Percentiles rank a stretch among this genome's conserved stretches.
Evolutionary conservation across 192 early-diverging fungal species (phyloP).

Genomic region (Jimgerdemannia lactiflua): DNA sequence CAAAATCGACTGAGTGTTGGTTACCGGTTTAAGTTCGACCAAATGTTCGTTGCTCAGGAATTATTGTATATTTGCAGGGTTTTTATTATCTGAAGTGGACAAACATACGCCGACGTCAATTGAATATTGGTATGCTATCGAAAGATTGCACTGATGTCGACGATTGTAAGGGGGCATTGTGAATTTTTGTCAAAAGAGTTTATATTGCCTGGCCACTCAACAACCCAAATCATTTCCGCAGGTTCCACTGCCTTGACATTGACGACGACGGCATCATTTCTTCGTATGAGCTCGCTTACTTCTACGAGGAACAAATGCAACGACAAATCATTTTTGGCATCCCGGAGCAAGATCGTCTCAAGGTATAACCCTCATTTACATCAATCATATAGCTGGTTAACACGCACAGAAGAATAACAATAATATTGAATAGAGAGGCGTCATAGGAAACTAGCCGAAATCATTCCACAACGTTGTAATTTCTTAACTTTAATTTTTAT

Average conservation of each 20-base stretch:
- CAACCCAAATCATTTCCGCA: slow-evolving; percentile 39
- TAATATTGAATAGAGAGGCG: slow-evolving; percentile 4
- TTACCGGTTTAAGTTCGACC: too few relatives aligned
- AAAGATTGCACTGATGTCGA: too few relatives aligned
- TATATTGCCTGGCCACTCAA: neutral
- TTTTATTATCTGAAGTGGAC: slow-evolving; percentile 32
- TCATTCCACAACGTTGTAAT: too few relatives aligned
- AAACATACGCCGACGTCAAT: slow-evolving; percentile 28
- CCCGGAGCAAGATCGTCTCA: neutral
- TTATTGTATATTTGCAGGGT: slow-evolving; percentile 20
- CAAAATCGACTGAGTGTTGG: too few relatives aligned
- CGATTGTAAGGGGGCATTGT: too few relatives aligned
- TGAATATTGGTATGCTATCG: slow-evolving; percentile 30
- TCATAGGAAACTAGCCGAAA: too few relatives aligned
- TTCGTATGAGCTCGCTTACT: slow-evolving; percentile 81
- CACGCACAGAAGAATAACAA: neutral
- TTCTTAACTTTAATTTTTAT: neutral
- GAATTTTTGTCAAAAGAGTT: neutral
- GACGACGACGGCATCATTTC: slow-evolving; percentile 87
- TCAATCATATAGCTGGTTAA: neutral
- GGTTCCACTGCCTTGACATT: slow-evolving; percentile 93
- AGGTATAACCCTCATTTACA: neutral
- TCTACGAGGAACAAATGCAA: slow-evolving; percentile 78
- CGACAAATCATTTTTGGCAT: slow-evolving; percentile 2
- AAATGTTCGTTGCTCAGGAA: too few relatives aligned